phyloP scores from a whole-genome alignment of 495 filamentous ascomycete species.

The Aspergillus baeticus region DNA sequence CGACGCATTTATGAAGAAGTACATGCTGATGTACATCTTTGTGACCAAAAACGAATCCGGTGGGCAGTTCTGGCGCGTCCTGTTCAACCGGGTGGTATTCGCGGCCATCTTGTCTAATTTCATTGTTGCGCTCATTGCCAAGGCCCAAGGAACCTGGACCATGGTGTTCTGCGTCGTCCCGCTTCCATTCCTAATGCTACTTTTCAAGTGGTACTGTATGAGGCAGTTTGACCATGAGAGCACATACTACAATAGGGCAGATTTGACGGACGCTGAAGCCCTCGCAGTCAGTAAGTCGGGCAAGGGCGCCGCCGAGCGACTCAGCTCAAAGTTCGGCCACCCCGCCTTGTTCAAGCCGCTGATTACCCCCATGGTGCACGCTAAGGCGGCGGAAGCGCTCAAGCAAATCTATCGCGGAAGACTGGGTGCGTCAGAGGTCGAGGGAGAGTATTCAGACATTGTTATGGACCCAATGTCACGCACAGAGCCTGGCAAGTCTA shows the following conservation, averaged over 20 bases:
- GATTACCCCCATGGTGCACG: conserved; percentile 94
- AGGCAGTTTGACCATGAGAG: conserved; percentile 72
- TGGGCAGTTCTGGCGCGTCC: conserved; percentile 85
- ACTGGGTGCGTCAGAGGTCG: conserved; percentile 58
- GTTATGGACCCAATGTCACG: conserved; percentile 78
- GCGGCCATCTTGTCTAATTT: conserved; percentile 76
- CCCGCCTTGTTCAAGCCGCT: conserved; percentile 86
- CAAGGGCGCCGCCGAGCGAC: conserved; percentile 63
- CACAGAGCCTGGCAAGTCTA: conserved; percentile 67
- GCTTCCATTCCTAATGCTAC: conserved; percentile 74
- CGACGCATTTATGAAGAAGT: conserved; percentile 91
- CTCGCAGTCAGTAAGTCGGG: conserved; percentile 43
- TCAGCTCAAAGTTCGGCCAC: conserved; percentile 82
- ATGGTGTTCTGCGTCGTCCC: conserved; percentile 70
- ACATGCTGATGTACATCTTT: conserved; percentile 90
- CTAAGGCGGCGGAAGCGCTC: conserved; percentile 79
- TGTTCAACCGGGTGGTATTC: conserved; percentile 91
- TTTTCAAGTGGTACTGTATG: conserved; percentile 85
- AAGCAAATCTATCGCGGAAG: conserved; percentile 79
- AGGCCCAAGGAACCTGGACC: conserved; percentile 54
- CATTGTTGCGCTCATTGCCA: conserved; percentile 72
- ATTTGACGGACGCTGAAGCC: conserved; percentile 56
- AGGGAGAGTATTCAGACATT: conserved; percentile 71
- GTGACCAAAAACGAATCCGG: conserved; percentile 95
- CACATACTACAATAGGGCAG: conserved; percentile 69